Base-by-base conservation (phyloP, 768 basidiomycete species). In the Amanita pseudoporphyria region DNA sequence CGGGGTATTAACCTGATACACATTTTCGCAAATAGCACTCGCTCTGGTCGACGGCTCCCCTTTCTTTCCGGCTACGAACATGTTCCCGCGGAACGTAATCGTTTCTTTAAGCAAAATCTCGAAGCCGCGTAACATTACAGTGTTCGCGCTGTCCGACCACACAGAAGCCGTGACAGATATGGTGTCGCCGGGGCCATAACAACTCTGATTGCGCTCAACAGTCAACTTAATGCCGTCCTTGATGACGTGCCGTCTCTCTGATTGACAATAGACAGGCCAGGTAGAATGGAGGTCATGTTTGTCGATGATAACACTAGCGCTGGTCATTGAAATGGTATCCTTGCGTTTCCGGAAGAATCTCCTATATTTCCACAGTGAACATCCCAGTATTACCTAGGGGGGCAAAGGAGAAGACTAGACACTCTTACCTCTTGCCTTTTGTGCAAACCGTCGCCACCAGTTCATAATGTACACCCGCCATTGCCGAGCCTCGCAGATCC, bases 221-320 rank as follows among this genome's bases (percentile, higher is more conserved):
- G 76, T 79, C 53, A 96, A 77, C 19, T 75, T 81, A 14, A 91
- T 74, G 22, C 82, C 83, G 3, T 89, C 83, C 53, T 82, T 77
- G 2, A 70, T 58, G 14, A 79, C 65, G 13, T 77, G 72, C 14
- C 87, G 83, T 30, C 72, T 74, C 58, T 91, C 87, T 9, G 77
- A 76, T 60, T 90, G 86, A 43, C 77, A 78, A 60, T 91, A 95
- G 26, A 94, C 76, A 2, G 93, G 92, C 93, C 93, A 96, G 1
- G 88, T 84, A 3, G 91, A 86, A 59, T 95, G 92, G 6, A 94
- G 70, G 55, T 95, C 93, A 60, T 95, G 92, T 64, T 95, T 96
- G 71, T 90, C 87, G 58, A 96, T 88, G 54, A 82, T 78, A 39
- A 96, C 83, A 10, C 75, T 69, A 30, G 86, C 78, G 16, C 78